A percentile compares a stretch with the other conserved stretches of the same genome.
Conservation (phyloP, 495 filamentous ascomycete genomes). For the Neurospora terricola region DNA sequence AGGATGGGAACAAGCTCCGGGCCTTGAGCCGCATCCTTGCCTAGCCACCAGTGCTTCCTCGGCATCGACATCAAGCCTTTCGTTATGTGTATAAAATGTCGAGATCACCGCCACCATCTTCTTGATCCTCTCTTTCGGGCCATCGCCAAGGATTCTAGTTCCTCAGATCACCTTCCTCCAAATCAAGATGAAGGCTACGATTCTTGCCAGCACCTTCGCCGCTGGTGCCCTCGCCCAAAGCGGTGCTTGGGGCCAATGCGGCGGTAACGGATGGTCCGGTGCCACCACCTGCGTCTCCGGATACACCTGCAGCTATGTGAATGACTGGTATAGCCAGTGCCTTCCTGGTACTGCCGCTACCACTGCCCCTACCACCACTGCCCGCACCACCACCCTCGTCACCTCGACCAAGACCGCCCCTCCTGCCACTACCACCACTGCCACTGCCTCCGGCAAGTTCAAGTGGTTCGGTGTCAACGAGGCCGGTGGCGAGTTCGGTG, state of each 20-base stretch:
- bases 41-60: not conserved
- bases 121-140: not conserved
- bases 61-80: not conserved
- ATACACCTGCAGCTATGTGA: constrained; percentile 30
- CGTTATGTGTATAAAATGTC: not conserved
- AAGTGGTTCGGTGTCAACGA: constrained; percentile 37
- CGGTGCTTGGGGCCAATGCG: constrained; percentile 34
- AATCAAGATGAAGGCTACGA: constrained; percentile 18
- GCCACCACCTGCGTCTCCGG: constrained; percentile 30
- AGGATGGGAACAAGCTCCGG: not conserved
- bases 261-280: constrained; percentile 31
- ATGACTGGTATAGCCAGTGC: constrained; percentile 38
- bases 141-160: not conserved
- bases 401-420: constrained; percentile 9
- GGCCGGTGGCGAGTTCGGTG: constrained; percentile 47
- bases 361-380: constrained; percentile 4
- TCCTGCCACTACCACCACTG: constrained; percentile 7
- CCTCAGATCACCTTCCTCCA: not conserved
- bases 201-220: constrained; percentile 17
- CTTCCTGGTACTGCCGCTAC: constrained; percentile 13
- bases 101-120: not conserved
- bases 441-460: constrained; percentile 19
- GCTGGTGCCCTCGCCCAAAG: constrained; percentile 15
- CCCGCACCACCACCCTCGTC: constrained; percentile 6
- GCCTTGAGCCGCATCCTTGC: constrained; percentile 6